A percentile compares a stretch with the other conserved stretches of the same genome.
Conservation (phyloP, 352 stramenopile genomes). For the Phytophthora nicotianae region DNA sequence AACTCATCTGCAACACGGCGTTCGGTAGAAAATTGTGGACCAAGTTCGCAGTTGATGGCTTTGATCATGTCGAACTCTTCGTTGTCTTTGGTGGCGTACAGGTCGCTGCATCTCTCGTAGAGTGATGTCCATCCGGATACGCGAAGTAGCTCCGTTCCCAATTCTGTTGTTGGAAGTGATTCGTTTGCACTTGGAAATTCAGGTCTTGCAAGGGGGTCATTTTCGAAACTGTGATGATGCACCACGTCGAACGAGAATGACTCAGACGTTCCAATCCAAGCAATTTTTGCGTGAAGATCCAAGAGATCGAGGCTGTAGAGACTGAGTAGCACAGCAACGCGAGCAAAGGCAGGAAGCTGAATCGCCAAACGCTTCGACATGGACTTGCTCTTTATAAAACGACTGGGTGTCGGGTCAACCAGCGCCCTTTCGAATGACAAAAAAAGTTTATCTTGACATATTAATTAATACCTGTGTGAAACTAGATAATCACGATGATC, state of each 20-base stretch:
- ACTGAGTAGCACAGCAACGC: constrained; percentile 22
- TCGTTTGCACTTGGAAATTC: constrained; percentile 13
- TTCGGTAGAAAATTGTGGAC: constrained; percentile 8
- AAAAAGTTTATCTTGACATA: no score
- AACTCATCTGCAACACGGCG: constrained; percentile 32
- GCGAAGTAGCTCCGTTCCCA: constrained; percentile 23
- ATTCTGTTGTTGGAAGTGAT: constrained; percentile 2
- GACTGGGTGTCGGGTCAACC: no score
- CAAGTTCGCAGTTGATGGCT: constrained; percentile 34
- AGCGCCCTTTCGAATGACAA: no score
- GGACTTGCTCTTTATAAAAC: neutral
- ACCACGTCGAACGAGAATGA: constrained; percentile 42
- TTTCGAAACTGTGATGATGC: constrained; percentile 26
- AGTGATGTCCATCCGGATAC: constrained; percentile 44
- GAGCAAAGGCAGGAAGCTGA: constrained; percentile 13
- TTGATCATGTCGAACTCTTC: constrained; percentile 38
- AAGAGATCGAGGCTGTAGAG: constrained; percentile 43
- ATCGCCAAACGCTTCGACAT: constrained; percentile 2
- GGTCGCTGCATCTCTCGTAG: constrained; percentile 32
- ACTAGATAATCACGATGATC: no score
- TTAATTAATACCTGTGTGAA: no score
- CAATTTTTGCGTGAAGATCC: constrained; percentile 41
- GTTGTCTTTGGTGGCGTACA: constrained; percentile 32
- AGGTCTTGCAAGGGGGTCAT: constrained; percentile 21
- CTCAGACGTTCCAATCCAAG: constrained; percentile 42